Evolutionary conservation across 2,329 filamentous ascomycete genomes (phyloP).

Genomic region (Trematosphaeria pertusa): DNA sequence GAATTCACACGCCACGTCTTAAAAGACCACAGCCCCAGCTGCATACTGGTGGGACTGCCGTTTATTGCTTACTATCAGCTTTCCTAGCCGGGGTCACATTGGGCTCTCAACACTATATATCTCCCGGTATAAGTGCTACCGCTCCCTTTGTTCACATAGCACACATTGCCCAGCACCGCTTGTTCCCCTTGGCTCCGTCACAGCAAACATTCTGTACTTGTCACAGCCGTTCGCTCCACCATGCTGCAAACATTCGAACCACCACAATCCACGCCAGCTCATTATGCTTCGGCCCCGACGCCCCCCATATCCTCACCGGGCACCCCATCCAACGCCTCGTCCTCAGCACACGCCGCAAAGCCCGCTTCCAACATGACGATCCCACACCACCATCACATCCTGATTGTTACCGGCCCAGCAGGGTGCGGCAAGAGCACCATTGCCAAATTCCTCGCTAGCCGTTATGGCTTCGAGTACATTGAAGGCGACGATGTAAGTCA

Average conservation of each 20-base stretch:
- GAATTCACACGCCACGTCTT: conserved; percentile 32
- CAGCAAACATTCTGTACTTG: neutral
- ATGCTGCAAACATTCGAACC: conserved; percentile 47
- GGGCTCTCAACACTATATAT: conserved; percentile 36
- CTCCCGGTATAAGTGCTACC: conserved; percentile 18
- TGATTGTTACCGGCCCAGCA: conserved; percentile 61
- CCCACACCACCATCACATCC: conserved; percentile 55
- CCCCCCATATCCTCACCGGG: conserved; percentile 36
- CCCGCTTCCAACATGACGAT: conserved; percentile 32
- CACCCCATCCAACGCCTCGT: conserved; percentile 30
- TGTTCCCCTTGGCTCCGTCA: conserved; percentile 9
- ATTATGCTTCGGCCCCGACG: conserved; percentile 40
- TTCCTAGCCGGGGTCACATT: conserved; percentile 27
- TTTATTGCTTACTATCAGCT: conserved; percentile 33
- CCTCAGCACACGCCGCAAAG: conserved; percentile 21
- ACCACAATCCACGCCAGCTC: conserved; percentile 31
- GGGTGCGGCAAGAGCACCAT: conserved; percentile 63
- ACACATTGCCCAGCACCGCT: conserved; percentile 15
- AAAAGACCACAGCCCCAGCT: conserved; percentile 33
- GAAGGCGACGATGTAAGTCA: conserved; percentile 59
- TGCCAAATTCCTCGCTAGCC: conserved; percentile 53
- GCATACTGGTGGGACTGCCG: conserved; percentile 8
- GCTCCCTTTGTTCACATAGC: conserved; percentile 14
- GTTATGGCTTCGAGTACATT: conserved; percentile 55
- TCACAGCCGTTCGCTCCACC: conserved; percentile 12